Evolutionary conservation across 192 early-diverging fungal genomes (phyloP), one percentile per base, ranked within the genome.

Genomic region (Coemansia sp.): DNA sequence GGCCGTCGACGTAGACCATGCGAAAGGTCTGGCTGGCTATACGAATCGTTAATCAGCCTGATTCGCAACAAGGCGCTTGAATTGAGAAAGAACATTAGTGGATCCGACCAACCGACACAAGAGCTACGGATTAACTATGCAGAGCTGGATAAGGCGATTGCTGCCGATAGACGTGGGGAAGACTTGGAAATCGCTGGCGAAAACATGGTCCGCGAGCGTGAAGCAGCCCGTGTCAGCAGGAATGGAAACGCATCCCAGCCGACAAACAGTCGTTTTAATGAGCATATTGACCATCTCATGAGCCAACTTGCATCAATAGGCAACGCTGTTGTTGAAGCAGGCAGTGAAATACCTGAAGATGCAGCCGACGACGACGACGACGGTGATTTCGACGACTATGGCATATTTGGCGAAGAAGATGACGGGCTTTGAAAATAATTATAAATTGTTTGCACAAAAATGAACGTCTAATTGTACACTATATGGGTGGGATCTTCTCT

Each of bases 11-110:
- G 36, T 27, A 61, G 19, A 1, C 57, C 67, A 8, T 70, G 71
- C 48, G 57, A 80, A 30, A 36, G 59, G 8, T 74, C 77, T 44
- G 77, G 77, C 30, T 80, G 77, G 77, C 57, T 80, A 19, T 61
- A 74, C 14, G 45, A 48, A 3, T 66, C 72, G 17, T 14, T 80
- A 22, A 13, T 56, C 48, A 45, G 57, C 29, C 27, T 38, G 17
- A 74, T 70, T 14, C 71, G 67, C 22, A 5, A 3, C 11, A 74
- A 73, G 61, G 30, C 68, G 19, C 66, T 64, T 23, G 29, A 23
- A 9, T 5, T 70, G 13, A 65, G 62, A 22, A 57, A 56, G 11
- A 14, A 25, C 17, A 44, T 61, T n/a, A 59, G 64, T 2, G 62
- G 61, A 0, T 60, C 33, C 4, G 11, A 6, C 3, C 40, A 28